Evolutionary conservation across 805 yeast genomes (phyloP).

Genomic region (Saccharomyces kudriavzevii): DNA sequence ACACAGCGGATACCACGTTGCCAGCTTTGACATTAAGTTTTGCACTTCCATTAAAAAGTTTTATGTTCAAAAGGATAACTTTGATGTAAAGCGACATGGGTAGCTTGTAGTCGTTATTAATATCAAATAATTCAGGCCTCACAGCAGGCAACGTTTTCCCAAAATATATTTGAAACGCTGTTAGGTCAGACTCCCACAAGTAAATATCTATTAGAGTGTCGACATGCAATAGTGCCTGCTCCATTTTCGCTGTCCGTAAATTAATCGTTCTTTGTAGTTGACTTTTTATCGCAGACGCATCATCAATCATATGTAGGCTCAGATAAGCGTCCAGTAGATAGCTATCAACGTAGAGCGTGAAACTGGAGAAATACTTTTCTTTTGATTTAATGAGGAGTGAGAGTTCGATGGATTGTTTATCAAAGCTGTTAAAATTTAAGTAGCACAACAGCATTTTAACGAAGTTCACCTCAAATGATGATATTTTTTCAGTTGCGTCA

Average conservation of each 20-base stretch:
- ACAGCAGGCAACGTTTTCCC: conserved; percentile 7
- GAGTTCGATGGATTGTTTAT: conserved; percentile 14
- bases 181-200: conserved; percentile 10
- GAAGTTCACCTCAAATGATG: conserved; percentile 20
- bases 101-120: conserved; percentile 16
- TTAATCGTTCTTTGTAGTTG: neutral
- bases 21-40: conserved; percentile 11
- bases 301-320: conserved; percentile 13
- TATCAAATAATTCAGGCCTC: conserved; percentile 20
- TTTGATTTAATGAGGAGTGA: conserved; percentile 2
- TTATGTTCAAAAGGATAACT: conserved; percentile 25
- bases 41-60: conserved; percentile 15
- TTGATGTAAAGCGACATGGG: conserved; percentile 17
- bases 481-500: conserved; percentile 3
- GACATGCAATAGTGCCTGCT: conserved; percentile 7
- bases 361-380: conserved; percentile 5
- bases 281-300: neutral
- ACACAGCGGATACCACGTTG: conserved; percentile 19
- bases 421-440: conserved; percentile 21
- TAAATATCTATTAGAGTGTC: neutral
- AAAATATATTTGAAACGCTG: conserved; percentile 16
- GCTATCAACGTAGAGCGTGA: conserved; percentile 5
- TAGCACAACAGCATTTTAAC: conserved; percentile 18
- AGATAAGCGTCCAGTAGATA: conserved; percentile 11
- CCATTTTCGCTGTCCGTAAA: conserved; percentile 6